Percentiles rank a stretch among this genome's conserved stretches.
These are phyloP conservation scores for Podospora appendiculata DNA, from an alignment of 495 filamentous ascomycete species.

Conservation along the genomic window DNA sequence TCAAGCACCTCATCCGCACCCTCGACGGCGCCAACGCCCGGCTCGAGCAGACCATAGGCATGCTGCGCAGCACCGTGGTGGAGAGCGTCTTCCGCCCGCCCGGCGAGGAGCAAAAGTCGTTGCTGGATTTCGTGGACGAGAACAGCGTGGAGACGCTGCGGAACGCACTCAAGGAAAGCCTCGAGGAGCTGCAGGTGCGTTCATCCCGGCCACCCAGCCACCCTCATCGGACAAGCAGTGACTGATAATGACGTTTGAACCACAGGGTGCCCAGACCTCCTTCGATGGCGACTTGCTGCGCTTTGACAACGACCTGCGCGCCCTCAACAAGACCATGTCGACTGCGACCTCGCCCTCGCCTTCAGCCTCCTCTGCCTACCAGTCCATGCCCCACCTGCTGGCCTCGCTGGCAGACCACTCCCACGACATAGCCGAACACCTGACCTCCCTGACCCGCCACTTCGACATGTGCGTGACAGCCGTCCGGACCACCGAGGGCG, in stretches of 20 bases:
- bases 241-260: background rate
- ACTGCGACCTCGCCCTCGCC: slow-evolving; percentile 27
- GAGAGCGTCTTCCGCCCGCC: slow-evolving; percentile 64
- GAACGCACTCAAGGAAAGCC: slow-evolving; percentile 56
- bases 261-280: slow-evolving; percentile 48
- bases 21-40: slow-evolving; percentile 69
- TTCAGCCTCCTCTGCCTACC: slow-evolving; percentile 31
- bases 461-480: slow-evolving; percentile 94
- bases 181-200: slow-evolving; percentile 44
- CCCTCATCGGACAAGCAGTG: background rate
- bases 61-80: slow-evolving; percentile 63
- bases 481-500: slow-evolving; percentile 87
- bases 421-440: slow-evolving; percentile 70
- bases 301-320: slow-evolving; percentile 52
- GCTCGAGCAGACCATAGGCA: slow-evolving; percentile 62
- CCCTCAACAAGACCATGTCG: slow-evolving; percentile 31
- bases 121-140: slow-evolving; percentile 90
- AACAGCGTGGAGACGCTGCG: slow-evolving; percentile 63
- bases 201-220: background rate
- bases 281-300: slow-evolving; percentile 55
- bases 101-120: slow-evolving; percentile 56
- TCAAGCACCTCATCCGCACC: slow-evolving; percentile 51
- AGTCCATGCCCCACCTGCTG: slow-evolving; percentile 60
- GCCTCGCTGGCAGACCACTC: slow-evolving; percentile 69
- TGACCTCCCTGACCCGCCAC: slow-evolving; percentile 79